Conservation (phyloP, 306 rosid genomes). For the Vachellia pachyceras region DNA sequence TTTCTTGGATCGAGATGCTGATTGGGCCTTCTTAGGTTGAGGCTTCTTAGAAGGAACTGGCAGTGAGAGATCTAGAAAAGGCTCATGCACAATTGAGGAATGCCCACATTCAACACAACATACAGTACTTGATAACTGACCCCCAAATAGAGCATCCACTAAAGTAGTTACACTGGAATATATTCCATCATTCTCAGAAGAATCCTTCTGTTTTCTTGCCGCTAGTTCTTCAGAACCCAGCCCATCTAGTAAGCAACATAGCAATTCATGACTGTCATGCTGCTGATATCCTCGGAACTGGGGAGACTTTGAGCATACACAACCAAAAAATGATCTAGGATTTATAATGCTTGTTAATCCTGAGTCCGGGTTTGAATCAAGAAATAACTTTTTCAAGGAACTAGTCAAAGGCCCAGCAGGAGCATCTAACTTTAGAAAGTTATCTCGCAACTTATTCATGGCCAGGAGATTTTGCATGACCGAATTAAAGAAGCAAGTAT, state of each 20-base stretch:
- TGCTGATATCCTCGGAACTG: constrained; percentile 93
- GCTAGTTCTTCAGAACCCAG: constrained; percentile 77
- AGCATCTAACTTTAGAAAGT: constrained; percentile 58
- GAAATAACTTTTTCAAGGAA: constrained; percentile 78
- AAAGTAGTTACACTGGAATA: constrained; percentile 57
- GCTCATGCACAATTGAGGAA: constrained; percentile 87
- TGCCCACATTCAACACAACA: constrained; percentile 83
- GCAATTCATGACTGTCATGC: constrained; percentile 97
- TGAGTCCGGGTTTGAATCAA: constrained; percentile 65
- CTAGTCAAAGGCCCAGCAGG: constrained; percentile 68
- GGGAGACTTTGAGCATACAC: constrained; percentile 81
- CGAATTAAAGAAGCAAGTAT: constrained; percentile 97
- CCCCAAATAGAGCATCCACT: constrained; percentile 86
- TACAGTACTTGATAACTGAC: constrained; percentile 85
- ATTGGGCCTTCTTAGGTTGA: constrained; percentile 63
- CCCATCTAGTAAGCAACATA: constrained; percentile 85
- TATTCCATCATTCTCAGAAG: constrained; percentile 52
- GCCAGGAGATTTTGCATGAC: constrained; percentile 88
- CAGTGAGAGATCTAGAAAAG: constrained; percentile 88
- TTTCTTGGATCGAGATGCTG: constrained; percentile 61
- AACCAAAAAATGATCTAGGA: constrained; percentile 85
- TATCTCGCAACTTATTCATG: constrained; percentile 65
- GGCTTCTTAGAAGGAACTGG: constrained; percentile 89
- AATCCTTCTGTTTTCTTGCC: constrained; percentile 54
- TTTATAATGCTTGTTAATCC: constrained; percentile 65